Percentiles rank a stretch among this genome's conserved stretches.
Evolutionary conservation across 495 filamentous ascomycete species (phyloP).

Genomic region (Entonaema liquescens): DNA sequence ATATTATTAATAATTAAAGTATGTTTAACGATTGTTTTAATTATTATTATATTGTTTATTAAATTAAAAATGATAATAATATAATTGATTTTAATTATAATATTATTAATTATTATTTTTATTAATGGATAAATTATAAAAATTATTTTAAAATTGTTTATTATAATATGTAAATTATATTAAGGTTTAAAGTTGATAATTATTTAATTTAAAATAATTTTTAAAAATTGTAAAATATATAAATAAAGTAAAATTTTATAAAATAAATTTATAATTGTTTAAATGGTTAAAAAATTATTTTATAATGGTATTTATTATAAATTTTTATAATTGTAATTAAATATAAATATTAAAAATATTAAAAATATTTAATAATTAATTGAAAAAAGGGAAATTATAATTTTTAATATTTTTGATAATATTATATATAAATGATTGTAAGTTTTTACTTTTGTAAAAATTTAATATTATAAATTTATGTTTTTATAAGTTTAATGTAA

Average conservation of each 20-base stretch:
- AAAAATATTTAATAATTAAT: background rate
- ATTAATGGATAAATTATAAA: background rate
- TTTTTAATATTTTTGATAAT: background rate
- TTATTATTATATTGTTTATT: background rate
- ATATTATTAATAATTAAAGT: background rate
- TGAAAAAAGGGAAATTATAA: background rate
- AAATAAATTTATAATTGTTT: background rate
- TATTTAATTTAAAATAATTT: background rate
- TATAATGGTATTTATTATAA: background rate
- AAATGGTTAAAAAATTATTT: background rate
- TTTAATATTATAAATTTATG: too few relatives aligned
- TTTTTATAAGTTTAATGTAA: too few relatives aligned
- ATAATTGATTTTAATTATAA: background rate
- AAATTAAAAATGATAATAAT: background rate
- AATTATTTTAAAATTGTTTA: background rate
- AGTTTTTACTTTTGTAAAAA: background rate
- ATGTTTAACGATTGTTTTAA: too few relatives aligned
- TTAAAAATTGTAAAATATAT: background rate
- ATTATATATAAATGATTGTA: background rate
- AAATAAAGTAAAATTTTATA: background rate
- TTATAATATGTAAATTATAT: background rate
- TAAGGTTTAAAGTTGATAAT: background rate
- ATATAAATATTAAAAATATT: background rate
- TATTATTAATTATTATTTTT: background rate
- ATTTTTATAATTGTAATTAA: background rate